Base-by-base conservation (phyloP, 2,329 filamentous ascomycete species). In the Ilyonectria sp. region DNA sequence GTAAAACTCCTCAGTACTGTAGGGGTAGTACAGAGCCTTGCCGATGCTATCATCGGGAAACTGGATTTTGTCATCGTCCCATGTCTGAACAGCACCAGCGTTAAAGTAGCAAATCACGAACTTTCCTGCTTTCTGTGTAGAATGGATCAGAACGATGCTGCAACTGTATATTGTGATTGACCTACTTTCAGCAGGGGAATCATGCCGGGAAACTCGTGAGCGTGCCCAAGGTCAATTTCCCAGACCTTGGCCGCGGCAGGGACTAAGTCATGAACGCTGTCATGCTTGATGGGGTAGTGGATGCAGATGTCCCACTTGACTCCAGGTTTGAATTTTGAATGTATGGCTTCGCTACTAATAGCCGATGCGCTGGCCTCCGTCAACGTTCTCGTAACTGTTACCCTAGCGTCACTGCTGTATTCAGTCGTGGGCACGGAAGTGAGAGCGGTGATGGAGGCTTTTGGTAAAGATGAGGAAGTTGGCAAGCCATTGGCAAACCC, bases 21-120 rank as follows among this genome's bases (percentile, higher is more conserved):
- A 78, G 31, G 71, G 74, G 47, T 69, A 70, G 23, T 68, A 69
- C 21, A 78, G 69, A 6, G 72, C 60, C 33, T 70, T 76, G 17
- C 76, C 76, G 19, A 77, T 65, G 60, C 66, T 73, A 8, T 53
- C 66, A 4, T 70, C 43, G 40, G 76, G 73, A 54, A 79, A 79
- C 7, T 70, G 19, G 40, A 70, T 67, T 21, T 65, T 71, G 59
- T 78, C 76, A 2, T 70, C 55, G 49, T 79, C 77, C 75, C 74
- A 79, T 26, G 37, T 63, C 65, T 79, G 76, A 13, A 77, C 60
- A 9, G 78, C 78, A 43, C 78, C 77, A 17, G 74, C 74, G 52
- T 79, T 80, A 69, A 79, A 77, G 70, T 80, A 80, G 69, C 78
- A 80, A 19, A 80, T 71, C 2, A 80, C 72, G 31, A 77, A 75